Conservation (phyloP, 192 early-diverging fungal species). For the Podila epigama region DNA sequence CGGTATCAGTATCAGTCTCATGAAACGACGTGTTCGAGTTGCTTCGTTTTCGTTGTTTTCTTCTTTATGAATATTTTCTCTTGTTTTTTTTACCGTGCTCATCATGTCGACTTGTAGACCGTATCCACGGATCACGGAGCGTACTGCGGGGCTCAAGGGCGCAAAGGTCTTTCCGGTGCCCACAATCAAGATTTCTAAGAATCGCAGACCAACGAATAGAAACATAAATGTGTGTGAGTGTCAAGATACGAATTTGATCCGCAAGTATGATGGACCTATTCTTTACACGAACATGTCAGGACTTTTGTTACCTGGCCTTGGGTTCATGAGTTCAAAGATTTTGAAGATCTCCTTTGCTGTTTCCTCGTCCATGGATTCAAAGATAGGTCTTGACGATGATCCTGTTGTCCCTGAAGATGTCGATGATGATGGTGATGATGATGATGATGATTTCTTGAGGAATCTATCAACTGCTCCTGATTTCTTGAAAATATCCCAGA, state of each 20-base stretch:
- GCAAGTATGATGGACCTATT: background rate
- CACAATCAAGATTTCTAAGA: constrained; percentile 63
- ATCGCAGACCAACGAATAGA: background rate
- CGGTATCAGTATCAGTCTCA: too few species aligned
- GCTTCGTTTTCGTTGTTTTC: too few species aligned
- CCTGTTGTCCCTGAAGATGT: background rate
- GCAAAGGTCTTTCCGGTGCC: constrained; percentile 63
- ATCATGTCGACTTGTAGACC: constrained; percentile 67
- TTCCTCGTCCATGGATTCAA: constrained; percentile 45
- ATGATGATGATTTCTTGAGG: background rate
- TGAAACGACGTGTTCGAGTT: too few species aligned
- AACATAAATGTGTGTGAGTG: background rate
- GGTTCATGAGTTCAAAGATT: constrained; percentile 61
- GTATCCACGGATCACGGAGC: constrained; percentile 54
- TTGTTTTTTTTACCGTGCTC: constrained; percentile 69
- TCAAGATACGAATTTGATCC: background rate
- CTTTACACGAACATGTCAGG: background rate
- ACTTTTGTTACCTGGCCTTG: constrained; percentile 56
- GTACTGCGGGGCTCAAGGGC: constrained; percentile 57
- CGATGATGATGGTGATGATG: background rate
- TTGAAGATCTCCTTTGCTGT: constrained; percentile 59
- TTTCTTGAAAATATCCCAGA: constrained; percentile 62
- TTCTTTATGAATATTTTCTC: background rate
- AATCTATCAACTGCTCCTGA: constrained; percentile 14
- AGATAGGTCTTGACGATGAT: constrained; percentile 14